phyloP scores from a whole-genome alignment of 495 filamentous ascomycete genomes.

The Halenospora varia region DNA sequence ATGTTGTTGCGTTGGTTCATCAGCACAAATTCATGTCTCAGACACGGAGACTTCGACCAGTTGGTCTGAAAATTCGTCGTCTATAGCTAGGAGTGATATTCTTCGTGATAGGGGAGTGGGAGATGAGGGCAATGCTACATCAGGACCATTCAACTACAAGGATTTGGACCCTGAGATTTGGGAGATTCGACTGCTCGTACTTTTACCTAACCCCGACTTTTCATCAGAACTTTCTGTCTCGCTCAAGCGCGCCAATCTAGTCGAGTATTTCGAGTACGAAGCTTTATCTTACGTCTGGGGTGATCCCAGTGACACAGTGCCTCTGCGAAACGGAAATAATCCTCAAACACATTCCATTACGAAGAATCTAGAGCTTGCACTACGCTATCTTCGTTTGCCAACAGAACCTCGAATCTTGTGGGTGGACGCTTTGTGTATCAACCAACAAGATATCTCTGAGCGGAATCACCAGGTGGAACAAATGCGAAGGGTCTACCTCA shows the following conservation, averaged over 20 bases:
- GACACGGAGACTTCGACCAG: not conserved
- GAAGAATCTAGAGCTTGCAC: constrained; percentile 9
- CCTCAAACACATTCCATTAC: constrained; percentile 7
- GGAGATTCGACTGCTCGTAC: not conserved
- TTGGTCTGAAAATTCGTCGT: not conserved
- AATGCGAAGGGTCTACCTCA: constrained; percentile 15
- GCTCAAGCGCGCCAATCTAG: not conserved
- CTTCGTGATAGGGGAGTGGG: not conserved
- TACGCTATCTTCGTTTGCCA: constrained; percentile 8
- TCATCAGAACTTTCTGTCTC: not conserved
- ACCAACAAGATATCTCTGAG: constrained; percentile 14
- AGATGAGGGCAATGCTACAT: not conserved
- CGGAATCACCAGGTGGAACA: constrained; percentile 18
- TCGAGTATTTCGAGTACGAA: constrained; percentile 3
- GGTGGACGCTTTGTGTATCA: constrained; percentile 9
- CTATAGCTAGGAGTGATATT: not conserved
- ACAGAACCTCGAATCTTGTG: constrained; percentile 11
- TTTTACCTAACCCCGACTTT: not conserved
- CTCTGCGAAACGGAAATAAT: not conserved
- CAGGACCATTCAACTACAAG: not conserved
- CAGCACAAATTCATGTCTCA: not conserved
- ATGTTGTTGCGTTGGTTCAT: not conserved
- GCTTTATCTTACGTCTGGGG: constrained; percentile 22
- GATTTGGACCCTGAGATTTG: not conserved
- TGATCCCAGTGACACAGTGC: not conserved